Conservation (phyloP, 768 basidiomycete genomes). For the Naganishia antarctica region DNA sequence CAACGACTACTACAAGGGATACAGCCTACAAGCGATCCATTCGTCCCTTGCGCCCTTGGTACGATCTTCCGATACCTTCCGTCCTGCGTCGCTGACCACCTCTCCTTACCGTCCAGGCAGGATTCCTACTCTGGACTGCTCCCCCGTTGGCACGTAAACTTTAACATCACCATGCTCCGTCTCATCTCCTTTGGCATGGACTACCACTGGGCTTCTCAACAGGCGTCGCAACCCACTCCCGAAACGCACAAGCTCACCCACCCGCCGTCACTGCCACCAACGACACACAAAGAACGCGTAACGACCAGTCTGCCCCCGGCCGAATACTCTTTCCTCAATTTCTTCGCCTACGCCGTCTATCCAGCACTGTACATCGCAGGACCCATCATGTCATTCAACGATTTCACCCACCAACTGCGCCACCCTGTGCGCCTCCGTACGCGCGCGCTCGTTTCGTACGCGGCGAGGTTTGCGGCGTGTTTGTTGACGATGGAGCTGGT, state of each 20-base stretch:
- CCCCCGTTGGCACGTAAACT: slow-evolving; percentile 85
- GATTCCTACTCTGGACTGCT: slow-evolving; percentile 59
- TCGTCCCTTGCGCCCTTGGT: slow-evolving; percentile 62
- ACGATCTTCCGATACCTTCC: slow-evolving; percentile 38
- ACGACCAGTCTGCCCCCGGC: slow-evolving; percentile 56
- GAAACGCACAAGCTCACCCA: slow-evolving; percentile 9
- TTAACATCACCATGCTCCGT: slow-evolving; percentile 94
- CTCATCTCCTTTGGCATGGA: slow-evolving; percentile 91
- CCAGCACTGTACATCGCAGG: slow-evolving; percentile 93
- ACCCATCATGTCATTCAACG: slow-evolving; percentile 92
- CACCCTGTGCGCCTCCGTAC: slow-evolving; percentile 55
- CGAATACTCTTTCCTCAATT: slow-evolving; percentile 66
- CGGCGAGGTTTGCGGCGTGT: slow-evolving; percentile 64
- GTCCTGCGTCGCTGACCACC: neutral
- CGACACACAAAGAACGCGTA: slow-evolving; percentile 59
- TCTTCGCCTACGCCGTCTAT: slow-evolving; percentile 80
- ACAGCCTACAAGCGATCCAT: slow-evolving; percentile 60
- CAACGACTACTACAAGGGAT: slow-evolving; percentile 73
- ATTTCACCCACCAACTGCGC: slow-evolving; percentile 80
- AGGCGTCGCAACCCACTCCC: too few relatives aligned
- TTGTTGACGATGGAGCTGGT: slow-evolving; percentile 83
- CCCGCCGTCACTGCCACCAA: neutral
- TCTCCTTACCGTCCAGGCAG: slow-evolving; percentile 40
- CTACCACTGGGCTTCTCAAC: slow-evolving; percentile 66
- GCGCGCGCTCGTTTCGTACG: slow-evolving; percentile 55